Evolutionary conservation across 2,329 filamentous ascomycete genomes (phyloP).

Genomic region (Colletotrichum sp.): DNA sequence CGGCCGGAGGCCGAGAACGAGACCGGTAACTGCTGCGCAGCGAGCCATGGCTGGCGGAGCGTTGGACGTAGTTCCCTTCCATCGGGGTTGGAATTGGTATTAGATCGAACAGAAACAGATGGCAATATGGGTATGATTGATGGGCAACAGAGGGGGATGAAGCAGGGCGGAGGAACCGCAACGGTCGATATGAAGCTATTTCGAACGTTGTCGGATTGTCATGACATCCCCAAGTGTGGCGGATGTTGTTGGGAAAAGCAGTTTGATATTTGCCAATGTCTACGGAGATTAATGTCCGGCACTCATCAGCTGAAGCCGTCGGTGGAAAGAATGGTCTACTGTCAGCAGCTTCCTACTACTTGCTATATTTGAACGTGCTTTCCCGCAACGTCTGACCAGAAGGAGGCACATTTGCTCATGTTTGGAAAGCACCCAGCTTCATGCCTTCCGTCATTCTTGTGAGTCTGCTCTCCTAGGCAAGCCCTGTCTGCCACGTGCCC

Average conservation of each 20-base stretch:
- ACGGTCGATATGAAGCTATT: constrained; percentile 14
- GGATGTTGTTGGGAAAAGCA: background rate
- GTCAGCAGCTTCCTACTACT: background rate
- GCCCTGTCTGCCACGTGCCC: background rate
- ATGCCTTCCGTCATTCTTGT: background rate
- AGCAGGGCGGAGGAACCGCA: background rate
- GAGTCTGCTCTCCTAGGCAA: background rate
- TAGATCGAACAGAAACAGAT: background rate
- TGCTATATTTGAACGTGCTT: background rate
- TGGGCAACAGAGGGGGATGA: background rate
- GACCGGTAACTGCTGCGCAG: constrained; percentile 36
- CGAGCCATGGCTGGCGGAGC: constrained; percentile 45
- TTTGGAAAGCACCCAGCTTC: background rate
- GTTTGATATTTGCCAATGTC: background rate
- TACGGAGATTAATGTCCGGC: background rate
- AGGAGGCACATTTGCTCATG: background rate
- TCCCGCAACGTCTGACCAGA: background rate
- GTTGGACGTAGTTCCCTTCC: constrained; percentile 30
- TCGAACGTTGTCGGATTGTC: background rate
- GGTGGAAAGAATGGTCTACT: background rate
- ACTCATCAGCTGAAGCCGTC: background rate
- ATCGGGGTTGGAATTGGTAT: constrained; percentile 23
- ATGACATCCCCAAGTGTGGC: background rate
- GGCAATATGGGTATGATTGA: constrained; percentile 8
- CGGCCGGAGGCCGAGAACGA: constrained; percentile 26